Evolutionary conservation across 306 rosid genomes (phyloP).

Genomic region (Fragaria iinumae): DNA sequence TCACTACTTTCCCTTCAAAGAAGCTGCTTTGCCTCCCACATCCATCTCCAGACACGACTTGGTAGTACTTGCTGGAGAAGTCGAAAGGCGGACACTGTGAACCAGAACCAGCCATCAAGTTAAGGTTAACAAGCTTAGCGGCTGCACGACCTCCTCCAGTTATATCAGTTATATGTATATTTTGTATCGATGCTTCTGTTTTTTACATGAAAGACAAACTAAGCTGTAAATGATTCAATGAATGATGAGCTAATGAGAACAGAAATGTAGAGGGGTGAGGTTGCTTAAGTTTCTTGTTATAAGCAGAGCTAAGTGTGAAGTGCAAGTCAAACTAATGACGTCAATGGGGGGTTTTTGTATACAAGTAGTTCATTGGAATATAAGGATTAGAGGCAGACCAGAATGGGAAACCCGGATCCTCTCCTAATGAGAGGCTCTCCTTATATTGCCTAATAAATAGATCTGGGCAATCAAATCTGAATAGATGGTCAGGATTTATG

Average conservation of each 20-base stretch:
- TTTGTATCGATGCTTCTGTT: background rate
- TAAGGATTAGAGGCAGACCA: too few species aligned
- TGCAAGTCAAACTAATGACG: background rate
- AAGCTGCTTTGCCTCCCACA: constrained; percentile 84
- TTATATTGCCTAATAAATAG: too few species aligned
- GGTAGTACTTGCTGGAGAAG: constrained; percentile 65
- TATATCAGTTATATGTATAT: background rate
- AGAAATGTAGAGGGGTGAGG: background rate
- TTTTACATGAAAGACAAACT: background rate
- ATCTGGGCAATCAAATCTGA: too few species aligned
- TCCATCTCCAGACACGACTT: constrained; percentile 40
- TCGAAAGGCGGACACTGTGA: constrained; percentile 70
- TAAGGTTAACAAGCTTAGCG: background rate
- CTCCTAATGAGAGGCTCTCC: too few species aligned
- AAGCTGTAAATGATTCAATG: background rate
- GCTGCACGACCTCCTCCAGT: background rate
- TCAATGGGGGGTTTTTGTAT: too few species aligned
- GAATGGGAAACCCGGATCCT: too few species aligned
- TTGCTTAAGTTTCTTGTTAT: background rate
- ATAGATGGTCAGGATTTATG: too few species aligned
- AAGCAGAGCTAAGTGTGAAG: background rate
- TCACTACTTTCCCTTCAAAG: constrained; percentile 76
- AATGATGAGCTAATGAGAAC: background rate
- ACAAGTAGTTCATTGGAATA: too few species aligned
- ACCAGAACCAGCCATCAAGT: constrained; percentile 38